Evolutionary conservation across 2,329 filamentous ascomycete species (phyloP), one percentile per base, ranked within the genome.

Genomic region (Chrysosporium keratinophilum): DNA sequence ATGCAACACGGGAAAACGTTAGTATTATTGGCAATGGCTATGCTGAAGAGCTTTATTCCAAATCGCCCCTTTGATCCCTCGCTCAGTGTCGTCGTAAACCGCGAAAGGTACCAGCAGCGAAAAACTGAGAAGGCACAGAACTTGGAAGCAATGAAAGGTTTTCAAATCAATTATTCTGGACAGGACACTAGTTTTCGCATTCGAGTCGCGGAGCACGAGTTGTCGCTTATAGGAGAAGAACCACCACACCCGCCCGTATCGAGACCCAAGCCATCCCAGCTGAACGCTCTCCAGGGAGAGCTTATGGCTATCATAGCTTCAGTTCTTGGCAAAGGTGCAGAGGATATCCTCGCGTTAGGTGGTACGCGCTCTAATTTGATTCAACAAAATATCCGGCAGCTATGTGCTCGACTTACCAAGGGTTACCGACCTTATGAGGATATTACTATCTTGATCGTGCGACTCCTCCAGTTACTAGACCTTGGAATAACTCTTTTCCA

Each of bases 61-160:
- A 85, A 95, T 67, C 83, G 84, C 60, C 79, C 86, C 2, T 93
- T 91, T 62, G 93, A 98, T 67, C 93, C 93, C 1, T 82, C 81
- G 1, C 66, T 82, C 34, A 73, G 73, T 48, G 70, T 78, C 5
- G 74, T 75, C 50, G 78, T 95, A 15, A 83, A 88, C 61, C 78
- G 81, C 17, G 68, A 77, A 52, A 71, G 80, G 19, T 77, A 84
- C 63, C 65, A 73, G 15, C 74, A 82, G 54, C 75, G 85, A 39
- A 77, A 79, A 45, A 59, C 66, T 2, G 72, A 76, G 9, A 69
- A 95, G 1, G 66, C 74, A 11, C 64, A 70, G 5, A 82, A 81
- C 55, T 74, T 88, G 1, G 62, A 75, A 4, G 79, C 81, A 0
- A 71, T 96, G 7, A 71, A 75, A 44, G 61, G 72, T 2, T 94